These are phyloP conservation scores for Adansonia madagascariensis DNA, from an alignment of 441 rosid genomes.

Conservation along the genomic window DNA sequence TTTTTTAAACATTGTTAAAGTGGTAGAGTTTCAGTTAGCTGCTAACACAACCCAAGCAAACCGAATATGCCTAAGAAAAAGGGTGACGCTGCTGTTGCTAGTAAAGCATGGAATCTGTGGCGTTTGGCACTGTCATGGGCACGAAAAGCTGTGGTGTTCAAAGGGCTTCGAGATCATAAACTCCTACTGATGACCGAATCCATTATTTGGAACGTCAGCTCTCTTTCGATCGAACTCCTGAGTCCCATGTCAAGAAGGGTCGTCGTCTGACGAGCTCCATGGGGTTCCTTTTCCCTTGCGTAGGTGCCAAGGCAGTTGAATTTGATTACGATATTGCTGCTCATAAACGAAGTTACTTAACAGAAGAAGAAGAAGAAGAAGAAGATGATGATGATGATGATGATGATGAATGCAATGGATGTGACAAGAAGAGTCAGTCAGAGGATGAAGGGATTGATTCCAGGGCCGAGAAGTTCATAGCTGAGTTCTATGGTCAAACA, in stretches of 20 bases:
- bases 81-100: neutral
- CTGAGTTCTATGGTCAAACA: slow-evolving; percentile 15
- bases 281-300: slow-evolving; percentile 5
- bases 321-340: neutral
- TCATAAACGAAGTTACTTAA: neutral
- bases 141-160: neutral
- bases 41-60: neutral
- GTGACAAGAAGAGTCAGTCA: slow-evolving; percentile 6
- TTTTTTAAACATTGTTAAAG: neutral
- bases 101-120: neutral
- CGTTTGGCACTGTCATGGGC: neutral
- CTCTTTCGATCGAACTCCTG: slow-evolving; percentile 12
- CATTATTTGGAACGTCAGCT: neutral
- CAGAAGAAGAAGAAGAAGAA: neutral
- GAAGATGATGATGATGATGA: neutral
- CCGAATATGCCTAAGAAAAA: slow-evolving; percentile 3
- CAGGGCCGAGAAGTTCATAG: slow-evolving; percentile 17
- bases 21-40: neutral
- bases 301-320: neutral
- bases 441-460: slow-evolving; percentile 24
- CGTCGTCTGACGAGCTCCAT: neutral
- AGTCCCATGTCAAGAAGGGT: slow-evolving; percentile 11
- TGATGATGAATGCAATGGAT: neutral
- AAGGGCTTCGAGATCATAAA: neutral
- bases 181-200: neutral